A percentile compares a stretch with the other conserved stretches of the same genome.
These are phyloP conservation scores for Sporothrix pseudoabietina DNA, from an alignment of 2,329 filamentous ascomycete genomes.

Conservation along the genomic window DNA sequence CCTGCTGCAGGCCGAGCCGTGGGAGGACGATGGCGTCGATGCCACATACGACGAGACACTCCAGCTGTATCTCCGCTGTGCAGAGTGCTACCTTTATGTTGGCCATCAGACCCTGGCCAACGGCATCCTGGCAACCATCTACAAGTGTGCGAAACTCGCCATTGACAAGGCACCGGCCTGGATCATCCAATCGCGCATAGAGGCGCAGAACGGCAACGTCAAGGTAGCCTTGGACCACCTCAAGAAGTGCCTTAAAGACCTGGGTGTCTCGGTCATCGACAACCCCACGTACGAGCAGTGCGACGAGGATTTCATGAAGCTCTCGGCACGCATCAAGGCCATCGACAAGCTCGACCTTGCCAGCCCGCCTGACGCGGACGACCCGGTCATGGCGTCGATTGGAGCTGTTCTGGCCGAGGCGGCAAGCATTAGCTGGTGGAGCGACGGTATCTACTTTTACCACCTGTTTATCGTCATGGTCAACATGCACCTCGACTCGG, in stretches of 20 bases:
- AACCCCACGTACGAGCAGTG: conserved; percentile 74
- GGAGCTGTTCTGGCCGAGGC: conserved; percentile 73
- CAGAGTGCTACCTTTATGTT: conserved; percentile 82
- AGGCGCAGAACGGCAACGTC: conserved; percentile 72
- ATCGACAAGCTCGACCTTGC: conserved; percentile 55
- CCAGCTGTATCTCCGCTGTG: conserved; percentile 73
- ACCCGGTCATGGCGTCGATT: conserved; percentile 61
- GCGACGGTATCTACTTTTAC: conserved; percentile 70
- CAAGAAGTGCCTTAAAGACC: conserved; percentile 68
- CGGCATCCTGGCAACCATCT: conserved; percentile 68
- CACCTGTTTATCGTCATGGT: conserved; percentile 69
- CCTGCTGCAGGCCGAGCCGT: conserved; percentile 78
- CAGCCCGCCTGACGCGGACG: conserved; percentile 47
- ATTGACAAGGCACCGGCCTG: conserved; percentile 83
- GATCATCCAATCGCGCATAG: conserved; percentile 79
- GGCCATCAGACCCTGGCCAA: conserved; percentile 69
- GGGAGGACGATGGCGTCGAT: conserved; percentile 70
- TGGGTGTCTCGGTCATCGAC: conserved; percentile 68
- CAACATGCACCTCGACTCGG: conserved; percentile 63
- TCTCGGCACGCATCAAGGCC: conserved; percentile 61
- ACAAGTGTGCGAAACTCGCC: conserved; percentile 67
- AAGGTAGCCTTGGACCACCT: conserved; percentile 68
- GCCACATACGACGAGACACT: conserved; percentile 85
- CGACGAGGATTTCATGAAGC: conserved; percentile 69
- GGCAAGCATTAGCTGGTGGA: conserved; percentile 72